Evolutionary conservation across 352 stramenopile species (phyloP), one percentile per base, ranked within the genome.

Genomic region (Pythium biforme): DNA sequence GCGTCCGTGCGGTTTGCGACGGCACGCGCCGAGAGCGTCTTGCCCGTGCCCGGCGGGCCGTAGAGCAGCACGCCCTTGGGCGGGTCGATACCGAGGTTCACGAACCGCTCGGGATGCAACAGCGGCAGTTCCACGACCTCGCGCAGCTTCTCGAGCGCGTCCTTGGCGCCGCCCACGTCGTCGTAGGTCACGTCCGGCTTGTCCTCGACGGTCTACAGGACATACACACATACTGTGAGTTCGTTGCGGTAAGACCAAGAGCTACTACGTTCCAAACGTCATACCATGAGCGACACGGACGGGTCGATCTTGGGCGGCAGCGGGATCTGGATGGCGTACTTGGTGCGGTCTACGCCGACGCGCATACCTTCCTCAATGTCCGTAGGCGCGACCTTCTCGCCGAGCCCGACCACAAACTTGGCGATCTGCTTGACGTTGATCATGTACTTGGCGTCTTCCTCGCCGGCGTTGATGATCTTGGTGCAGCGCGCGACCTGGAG

Each of bases 371-470:
- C 98, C 76, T 99, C 98, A 63, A 99, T 98, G 69, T 99, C 98
- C 15, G 97, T 99, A 1, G 97, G 97, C 3, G 98, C 96, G 0
- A 99, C 97, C 73, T 99, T 99, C 66, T 99, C 96, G 40, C 96
- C 97, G 0, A 99, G 73, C 4, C 95, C 97, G 15, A 99, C 97
- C 19, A 99, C 98, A 73, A 99, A 99, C 80, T 99, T 99, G 64
- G 98, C 98, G 82, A 99, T 99, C 79, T 99, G 97, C 74, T 99
- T 99, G 65, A 99, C 95, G 76, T 99, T 99, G 70, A 99, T 99
- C 52, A 99, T 97, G 83, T 99, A 99, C 79, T 99, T 99, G 73
- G 96, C 95, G 63, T 98, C 90, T 50, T 98, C 92, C 57, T 95
- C 90, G 40, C 84, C 91, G 20, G 90, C 86, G 65, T 98, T 96